Percentiles rank a stretch among this genome's conserved stretches.
phyloP scores from a whole-genome alignment of 768 basidiomycete species.

The Sarcodon sp. region DNA sequence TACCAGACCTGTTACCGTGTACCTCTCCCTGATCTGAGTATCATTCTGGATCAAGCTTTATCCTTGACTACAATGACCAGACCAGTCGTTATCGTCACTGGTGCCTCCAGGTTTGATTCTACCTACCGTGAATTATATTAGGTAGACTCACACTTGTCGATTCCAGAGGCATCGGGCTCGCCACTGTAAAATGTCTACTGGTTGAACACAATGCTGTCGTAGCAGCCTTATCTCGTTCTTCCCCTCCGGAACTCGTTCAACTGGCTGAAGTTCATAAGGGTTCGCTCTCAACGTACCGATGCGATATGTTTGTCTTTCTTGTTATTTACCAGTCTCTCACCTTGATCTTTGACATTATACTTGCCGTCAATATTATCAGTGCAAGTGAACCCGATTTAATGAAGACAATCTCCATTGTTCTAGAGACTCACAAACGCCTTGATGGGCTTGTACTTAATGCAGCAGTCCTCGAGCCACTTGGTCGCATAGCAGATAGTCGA shows the following conservation, averaged over 20 bases:
- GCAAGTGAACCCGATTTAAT: constrained; percentile 41
- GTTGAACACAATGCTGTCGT: constrained; percentile 52
- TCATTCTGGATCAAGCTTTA: constrained; percentile 2
- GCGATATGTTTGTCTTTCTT: constrained; percentile 59
- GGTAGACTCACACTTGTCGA: constrained; percentile 4
- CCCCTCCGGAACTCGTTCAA: constrained; percentile 46
- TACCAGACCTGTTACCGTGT: background rate
- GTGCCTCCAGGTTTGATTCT: constrained; percentile 58
- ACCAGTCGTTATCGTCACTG: constrained; percentile 69
- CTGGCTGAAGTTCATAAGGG: constrained; percentile 27
- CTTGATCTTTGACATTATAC: background rate
- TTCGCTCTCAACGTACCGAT: constrained; percentile 41
- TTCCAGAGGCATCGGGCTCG: constrained; percentile 62
- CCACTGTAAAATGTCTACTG: constrained; percentile 57
- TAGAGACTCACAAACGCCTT: constrained; percentile 43
- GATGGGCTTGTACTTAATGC: constrained; percentile 82
- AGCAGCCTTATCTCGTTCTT: constrained; percentile 63
- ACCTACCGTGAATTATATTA: constrained; percentile 9
- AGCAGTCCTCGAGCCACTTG: constrained; percentile 61
- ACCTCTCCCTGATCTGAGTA: background rate
- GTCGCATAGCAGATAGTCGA: constrained; percentile 37
- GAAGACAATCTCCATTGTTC: constrained; percentile 41
- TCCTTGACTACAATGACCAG: constrained; percentile 16
- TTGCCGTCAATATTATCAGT: constrained; percentile 24
- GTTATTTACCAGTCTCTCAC: background rate